Conservation (phyloP, 2,329 filamentous ascomycete genomes). For the Albophoma yamanashiensis region DNA sequence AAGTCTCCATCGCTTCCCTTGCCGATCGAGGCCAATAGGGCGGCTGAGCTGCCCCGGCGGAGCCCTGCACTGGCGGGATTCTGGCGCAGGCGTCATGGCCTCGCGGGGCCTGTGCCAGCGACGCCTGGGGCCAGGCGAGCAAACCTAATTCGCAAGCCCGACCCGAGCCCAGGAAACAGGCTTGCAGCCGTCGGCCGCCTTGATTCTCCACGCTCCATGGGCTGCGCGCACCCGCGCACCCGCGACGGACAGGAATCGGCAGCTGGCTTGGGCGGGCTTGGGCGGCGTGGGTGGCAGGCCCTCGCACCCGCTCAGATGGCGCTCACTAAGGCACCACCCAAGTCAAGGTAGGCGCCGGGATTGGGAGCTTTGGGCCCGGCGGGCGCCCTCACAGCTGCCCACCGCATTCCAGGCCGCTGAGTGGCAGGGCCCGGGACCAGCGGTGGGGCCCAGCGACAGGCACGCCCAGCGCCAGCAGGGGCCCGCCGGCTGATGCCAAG, state of each 20-base stretch:
- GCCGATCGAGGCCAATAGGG: background rate
- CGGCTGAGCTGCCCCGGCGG: background rate
- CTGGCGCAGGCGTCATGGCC: background rate
- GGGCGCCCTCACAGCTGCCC: background rate
- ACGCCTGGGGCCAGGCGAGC: background rate
- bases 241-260: background rate
- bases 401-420: slow-evolving; percentile 7
- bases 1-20: background rate
- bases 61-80: background rate
- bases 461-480: background rate
- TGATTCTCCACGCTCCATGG: background rate
- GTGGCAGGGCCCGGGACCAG: slow-evolving; percentile 4
- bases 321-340: background rate
- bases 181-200: background rate
- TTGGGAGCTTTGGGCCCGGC: background rate
- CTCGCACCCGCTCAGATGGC: background rate
- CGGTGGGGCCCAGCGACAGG: background rate
- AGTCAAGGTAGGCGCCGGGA: background rate
- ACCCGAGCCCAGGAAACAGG: background rate
- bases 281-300: background rate
- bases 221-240: background rate
- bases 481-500: background rate
- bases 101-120: background rate
- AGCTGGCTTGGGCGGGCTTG: background rate
- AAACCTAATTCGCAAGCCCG: background rate